Conservation (phyloP, 2,329 filamentous ascomycete species). For the Rutstroemia sp. region DNA sequence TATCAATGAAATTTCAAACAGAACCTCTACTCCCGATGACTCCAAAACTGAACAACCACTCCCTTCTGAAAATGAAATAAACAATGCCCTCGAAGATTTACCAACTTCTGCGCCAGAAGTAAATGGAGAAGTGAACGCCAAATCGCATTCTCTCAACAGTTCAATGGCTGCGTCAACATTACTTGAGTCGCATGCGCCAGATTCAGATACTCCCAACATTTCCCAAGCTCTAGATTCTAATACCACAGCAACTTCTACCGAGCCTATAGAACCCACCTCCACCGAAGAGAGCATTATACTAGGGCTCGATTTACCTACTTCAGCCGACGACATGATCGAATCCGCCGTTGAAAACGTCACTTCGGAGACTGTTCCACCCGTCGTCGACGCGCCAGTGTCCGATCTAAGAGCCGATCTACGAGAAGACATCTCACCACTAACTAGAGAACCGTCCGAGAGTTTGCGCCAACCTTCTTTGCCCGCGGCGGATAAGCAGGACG, state of each 20-base stretch:
- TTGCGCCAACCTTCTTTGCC: not conserved
- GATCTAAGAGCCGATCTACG: conserved; percentile 20
- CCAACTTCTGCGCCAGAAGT: not conserved
- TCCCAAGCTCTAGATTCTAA: conserved; percentile 10
- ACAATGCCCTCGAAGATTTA: not conserved
- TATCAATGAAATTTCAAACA: conserved; percentile 28
- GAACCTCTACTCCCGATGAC: conserved; percentile 27
- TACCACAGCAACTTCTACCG: conserved; percentile 11
- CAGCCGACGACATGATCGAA: conserved; percentile 18
- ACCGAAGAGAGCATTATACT: not conserved
- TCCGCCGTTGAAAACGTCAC: conserved; percentile 19
- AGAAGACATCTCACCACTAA: conserved; percentile 14
- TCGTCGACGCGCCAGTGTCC: conserved; percentile 26
- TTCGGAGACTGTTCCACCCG: conserved; percentile 24
- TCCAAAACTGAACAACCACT: conserved; percentile 11
- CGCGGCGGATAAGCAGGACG: not conserved
- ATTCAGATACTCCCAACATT: not conserved
- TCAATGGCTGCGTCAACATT: not conserved
- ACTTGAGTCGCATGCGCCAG: conserved; percentile 4
- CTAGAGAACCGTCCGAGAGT: conserved; percentile 3
- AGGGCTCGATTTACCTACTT: conserved; percentile 5
- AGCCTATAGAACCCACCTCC: not conserved
- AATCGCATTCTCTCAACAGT: not conserved
- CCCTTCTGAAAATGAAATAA: conserved; percentile 1
- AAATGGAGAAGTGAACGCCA: not conserved